Conservation (phyloP, 2,329 filamentous ascomycete species). For the Fusarium continuum region DNA sequence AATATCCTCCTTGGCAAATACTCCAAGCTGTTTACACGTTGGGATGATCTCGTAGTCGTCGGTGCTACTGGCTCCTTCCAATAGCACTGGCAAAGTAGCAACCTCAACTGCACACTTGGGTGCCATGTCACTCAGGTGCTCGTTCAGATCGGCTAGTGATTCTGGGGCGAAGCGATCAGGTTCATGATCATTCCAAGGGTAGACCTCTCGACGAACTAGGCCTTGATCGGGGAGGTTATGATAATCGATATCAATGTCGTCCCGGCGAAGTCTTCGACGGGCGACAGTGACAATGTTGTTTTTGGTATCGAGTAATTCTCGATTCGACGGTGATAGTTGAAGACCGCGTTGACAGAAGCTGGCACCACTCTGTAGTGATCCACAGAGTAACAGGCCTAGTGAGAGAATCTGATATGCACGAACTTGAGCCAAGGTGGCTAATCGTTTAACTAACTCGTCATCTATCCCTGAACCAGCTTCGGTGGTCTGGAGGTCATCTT, state of each 20-base stretch:
- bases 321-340: slow-evolving; percentile 62
- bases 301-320: slow-evolving; percentile 63
- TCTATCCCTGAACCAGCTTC: slow-evolving; percentile 48
- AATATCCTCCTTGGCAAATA: slow-evolving; percentile 89
- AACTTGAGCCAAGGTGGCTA: slow-evolving; percentile 61
- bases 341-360: slow-evolving; percentile 72
- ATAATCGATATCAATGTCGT: slow-evolving; percentile 56
- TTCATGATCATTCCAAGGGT: slow-evolving; percentile 74
- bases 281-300: slow-evolving; percentile 64
- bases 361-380: slow-evolving; percentile 73
- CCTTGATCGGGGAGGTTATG: slow-evolving; percentile 72
- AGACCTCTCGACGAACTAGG: slow-evolving; percentile 74
- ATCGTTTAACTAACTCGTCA: slow-evolving; percentile 48
- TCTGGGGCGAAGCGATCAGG: slow-evolving; percentile 76
- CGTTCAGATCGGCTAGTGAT: slow-evolving; percentile 77
- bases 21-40: slow-evolving; percentile 80
- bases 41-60: slow-evolving; percentile 60
- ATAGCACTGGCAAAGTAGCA: slow-evolving; percentile 77
- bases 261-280: slow-evolving; percentile 57
- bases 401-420: slow-evolving; percentile 68
- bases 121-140: slow-evolving; percentile 72
- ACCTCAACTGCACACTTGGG: slow-evolving; percentile 84
- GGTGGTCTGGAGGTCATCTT: slow-evolving; percentile 48
- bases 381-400: slow-evolving; percentile 68
- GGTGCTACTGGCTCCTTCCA: slow-evolving; percentile 62